phyloP scores from a whole-genome alignment of 345 rosid genomes.

The Rubroshorea leprosula region DNA sequence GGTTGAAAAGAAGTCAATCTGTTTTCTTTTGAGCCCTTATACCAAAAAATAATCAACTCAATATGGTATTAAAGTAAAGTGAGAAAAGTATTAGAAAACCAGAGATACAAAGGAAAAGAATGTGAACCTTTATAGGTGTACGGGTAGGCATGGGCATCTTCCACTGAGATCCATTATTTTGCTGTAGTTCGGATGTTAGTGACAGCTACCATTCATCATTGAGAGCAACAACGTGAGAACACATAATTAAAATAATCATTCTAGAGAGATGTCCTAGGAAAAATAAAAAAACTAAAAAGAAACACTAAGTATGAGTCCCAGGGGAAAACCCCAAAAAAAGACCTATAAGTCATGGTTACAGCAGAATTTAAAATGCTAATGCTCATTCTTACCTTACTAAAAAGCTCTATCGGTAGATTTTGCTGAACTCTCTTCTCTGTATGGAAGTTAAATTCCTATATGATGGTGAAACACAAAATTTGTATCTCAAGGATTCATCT shows the following conservation, averaged over 20 bases:
- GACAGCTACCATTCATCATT: slow-evolving; percentile 47
- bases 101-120: slow-evolving; percentile 1
- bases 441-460: slow-evolving; percentile 73
- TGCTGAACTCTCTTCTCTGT: slow-evolving; percentile 50
- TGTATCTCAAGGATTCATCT: slow-evolving; percentile 11
- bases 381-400: slow-evolving; percentile 62
- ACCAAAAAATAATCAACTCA: slow-evolving; percentile 36
- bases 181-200: slow-evolving; percentile 49
- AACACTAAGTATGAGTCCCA: too few relatives aligned
- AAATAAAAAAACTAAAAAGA: too few relatives aligned
- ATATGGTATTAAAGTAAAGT: neutral
- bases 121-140: slow-evolving; percentile 46
- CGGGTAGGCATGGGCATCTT: slow-evolving; percentile 32
- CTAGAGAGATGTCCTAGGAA: too few relatives aligned
- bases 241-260: neutral
- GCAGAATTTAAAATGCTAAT: neutral
- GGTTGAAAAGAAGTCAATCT: slow-evolving; percentile 50
- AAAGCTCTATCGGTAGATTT: slow-evolving; percentile 72
- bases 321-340: too few relatives aligned
- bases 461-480: slow-evolving; percentile 8
- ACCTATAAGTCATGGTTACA: neutral
- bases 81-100: neutral
- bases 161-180: slow-evolving; percentile 36
- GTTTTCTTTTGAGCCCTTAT: slow-evolving; percentile 90
- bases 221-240: slow-evolving; percentile 3